phyloP scores from a whole-genome alignment of 768 basidiomycete genomes.

The Chalciporus piperatus region DNA sequence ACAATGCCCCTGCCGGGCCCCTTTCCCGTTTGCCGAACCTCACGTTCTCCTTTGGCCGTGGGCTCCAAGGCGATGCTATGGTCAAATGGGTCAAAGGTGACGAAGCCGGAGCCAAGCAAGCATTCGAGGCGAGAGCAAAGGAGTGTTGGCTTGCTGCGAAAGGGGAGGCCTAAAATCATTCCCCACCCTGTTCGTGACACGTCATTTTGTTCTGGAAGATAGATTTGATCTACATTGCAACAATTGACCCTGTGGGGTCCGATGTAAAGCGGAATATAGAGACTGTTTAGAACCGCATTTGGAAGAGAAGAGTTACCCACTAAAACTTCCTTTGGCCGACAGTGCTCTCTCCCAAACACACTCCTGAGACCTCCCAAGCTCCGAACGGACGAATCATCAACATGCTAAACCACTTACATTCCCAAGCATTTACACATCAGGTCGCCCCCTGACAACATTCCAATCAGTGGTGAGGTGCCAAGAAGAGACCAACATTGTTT shows the following conservation, averaged over 20 bases:
- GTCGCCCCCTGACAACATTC: neutral
- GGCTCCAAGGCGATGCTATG: slow-evolving; percentile 50
- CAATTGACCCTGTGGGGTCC: neutral
- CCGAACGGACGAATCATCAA: neutral
- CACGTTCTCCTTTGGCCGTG: slow-evolving; percentile 50
- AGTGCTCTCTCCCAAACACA: neutral
- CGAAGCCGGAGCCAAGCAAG: slow-evolving; percentile 35
- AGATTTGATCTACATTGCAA: neutral
- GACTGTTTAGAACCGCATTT: neutral
- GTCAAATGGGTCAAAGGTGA: slow-evolving; percentile 46
- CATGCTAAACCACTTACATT: neutral
- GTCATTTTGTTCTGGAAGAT: slow-evolving; percentile 1
- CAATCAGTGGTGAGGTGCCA: neutral
- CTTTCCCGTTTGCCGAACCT: slow-evolving; percentile 42
- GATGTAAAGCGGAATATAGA: neutral
- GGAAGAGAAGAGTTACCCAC: neutral
- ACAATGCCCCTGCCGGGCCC: slow-evolving; percentile 31
- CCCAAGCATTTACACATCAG: neutral
- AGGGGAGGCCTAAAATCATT: slow-evolving; percentile 25
- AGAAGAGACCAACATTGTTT: neutral
- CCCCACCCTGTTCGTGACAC: neutral
- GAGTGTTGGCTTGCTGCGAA: slow-evolving; percentile 42
- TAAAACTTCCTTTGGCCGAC: too few species aligned
- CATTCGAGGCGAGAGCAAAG: slow-evolving; percentile 43
- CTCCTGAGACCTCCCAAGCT: neutral